Conservation (phyloP, 306 rosid genomes). For the Sicyos edulis region DNA sequence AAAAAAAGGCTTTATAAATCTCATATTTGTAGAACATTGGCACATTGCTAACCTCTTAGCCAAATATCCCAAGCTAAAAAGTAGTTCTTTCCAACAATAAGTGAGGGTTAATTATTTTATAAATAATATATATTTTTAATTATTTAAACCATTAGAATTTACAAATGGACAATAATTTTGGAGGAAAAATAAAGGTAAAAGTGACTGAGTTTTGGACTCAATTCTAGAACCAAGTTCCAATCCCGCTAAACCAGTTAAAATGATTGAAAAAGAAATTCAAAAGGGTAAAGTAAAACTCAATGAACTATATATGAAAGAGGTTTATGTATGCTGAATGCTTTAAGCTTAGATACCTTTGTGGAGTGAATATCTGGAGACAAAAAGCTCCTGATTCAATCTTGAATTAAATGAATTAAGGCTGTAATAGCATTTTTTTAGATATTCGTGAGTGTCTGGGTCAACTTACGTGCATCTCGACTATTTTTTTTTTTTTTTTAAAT, state of each 20-base stretch:
- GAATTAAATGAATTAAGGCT: background rate
- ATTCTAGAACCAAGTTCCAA: background rate
- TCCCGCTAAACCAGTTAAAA: background rate
- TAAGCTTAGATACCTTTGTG: background rate
- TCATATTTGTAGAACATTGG: background rate
- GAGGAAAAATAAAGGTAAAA: background rate
- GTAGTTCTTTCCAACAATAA: background rate
- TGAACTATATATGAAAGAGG: background rate
- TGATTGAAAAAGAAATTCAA: background rate
- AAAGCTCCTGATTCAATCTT: background rate
- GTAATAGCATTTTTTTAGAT: background rate
- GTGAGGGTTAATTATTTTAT: background rate
- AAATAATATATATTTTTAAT: background rate
- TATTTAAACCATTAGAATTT: background rate
- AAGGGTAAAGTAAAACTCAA: constrained; percentile 2
- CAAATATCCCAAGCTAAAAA: background rate
- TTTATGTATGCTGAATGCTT: constrained; percentile 1
- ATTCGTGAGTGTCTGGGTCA: too few species aligned
- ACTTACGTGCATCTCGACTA: too few species aligned
- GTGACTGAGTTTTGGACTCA: background rate
- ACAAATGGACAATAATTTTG: background rate
- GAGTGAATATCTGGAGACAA: background rate
- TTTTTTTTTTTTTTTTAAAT: too few species aligned
- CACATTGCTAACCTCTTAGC: background rate
- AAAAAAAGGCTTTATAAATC: background rate